Evolutionary conservation across 2,329 filamentous ascomycete species (phyloP), one percentile per base, ranked within the genome.

Genomic region (Colletotrichum abscissum): DNA sequence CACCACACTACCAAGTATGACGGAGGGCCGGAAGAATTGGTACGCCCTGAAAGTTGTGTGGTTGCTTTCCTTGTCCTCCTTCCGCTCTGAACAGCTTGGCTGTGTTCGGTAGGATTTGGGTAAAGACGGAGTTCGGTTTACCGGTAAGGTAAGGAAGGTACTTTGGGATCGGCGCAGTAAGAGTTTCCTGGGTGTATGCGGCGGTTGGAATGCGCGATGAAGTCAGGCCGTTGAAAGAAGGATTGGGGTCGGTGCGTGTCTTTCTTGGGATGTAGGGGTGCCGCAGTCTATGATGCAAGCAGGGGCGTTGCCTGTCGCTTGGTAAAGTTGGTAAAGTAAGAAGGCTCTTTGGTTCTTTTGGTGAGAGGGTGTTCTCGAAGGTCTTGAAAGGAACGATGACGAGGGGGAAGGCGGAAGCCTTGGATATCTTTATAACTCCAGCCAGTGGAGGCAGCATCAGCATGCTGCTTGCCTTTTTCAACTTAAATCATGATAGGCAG

Each of bases 1-100:
- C 69, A 72, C 65, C 42, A 28, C 42, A 28, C 55, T 64, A 69
- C 46, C 33, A 19, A 26, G 12, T 64, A 38, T 64, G 62, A 64
- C 62, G 62, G 49, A 55, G 12, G 62, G n/a, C 49, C 62, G 30
- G 30, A 49, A 38, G 49, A 38, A 38, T 24, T 22, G 30, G n/a
- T 24, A 28, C 14, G 62, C 62, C 49, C 62, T 49, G 24, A 26
- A 14, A 16, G 35, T n/a, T n/a, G 49, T 54, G 46, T 63, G 60
- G 60, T 22, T 55, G 62, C 49, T 26, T 12, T 8, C 28, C 14
- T 54, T 14, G 46, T 64, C n/a, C 62, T 38, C 54, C 7, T 63
- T 9, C 19, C 46, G 35, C 35, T 42, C 59, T 62, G 49, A 16
- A 42, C 26, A 28, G 35, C 26, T n/a, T 24, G 22, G 33, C 33